Evolutionary conservation across 345 rosid genomes (phyloP).

Genomic region (Camelina hispida): DNA sequence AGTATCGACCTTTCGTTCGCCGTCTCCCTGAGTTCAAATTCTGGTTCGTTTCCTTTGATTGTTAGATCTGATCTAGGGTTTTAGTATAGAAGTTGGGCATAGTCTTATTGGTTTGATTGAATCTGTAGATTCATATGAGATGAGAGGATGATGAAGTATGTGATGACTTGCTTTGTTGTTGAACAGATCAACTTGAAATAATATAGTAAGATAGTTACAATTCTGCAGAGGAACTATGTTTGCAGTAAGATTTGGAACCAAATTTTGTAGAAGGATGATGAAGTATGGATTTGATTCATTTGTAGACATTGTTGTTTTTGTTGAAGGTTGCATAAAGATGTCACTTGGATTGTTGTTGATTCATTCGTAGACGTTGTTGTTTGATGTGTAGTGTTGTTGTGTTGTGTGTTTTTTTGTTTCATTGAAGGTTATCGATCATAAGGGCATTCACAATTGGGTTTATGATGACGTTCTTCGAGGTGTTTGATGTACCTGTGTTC

Average conservation of each 20-base stretch:
- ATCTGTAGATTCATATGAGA: neutral
- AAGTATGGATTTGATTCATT: neutral
- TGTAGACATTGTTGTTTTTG: slow-evolving; percentile 2
- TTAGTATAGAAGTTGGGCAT: neutral
- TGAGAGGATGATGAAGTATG: slow-evolving; percentile 22
- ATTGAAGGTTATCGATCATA: slow-evolving; percentile 66
- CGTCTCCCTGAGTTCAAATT: slow-evolving; percentile 94
- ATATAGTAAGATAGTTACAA: neutral
- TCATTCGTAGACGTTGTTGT: neutral
- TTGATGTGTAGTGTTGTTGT: neutral
- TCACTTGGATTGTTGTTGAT: neutral
- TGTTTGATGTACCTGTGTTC: slow-evolving; percentile 89
- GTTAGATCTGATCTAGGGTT: slow-evolving; percentile 27
- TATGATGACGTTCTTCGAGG: slow-evolving; percentile 72
- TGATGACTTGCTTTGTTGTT: slow-evolving; percentile 16
- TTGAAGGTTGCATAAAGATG: slow-evolving; percentile 17
- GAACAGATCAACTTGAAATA: neutral
- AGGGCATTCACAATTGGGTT: slow-evolving; percentile 82
- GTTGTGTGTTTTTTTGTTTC: neutral
- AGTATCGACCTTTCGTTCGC: slow-evolving; percentile 92
- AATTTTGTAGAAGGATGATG: neutral
- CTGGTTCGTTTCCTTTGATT: slow-evolving; percentile 54
- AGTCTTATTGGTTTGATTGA: neutral
- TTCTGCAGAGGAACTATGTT: neutral
- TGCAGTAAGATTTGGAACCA: neutral